Evolutionary conservation across 768 basidiomycete species (phyloP).

Genomic region (Lactarius sanguifluus): DNA sequence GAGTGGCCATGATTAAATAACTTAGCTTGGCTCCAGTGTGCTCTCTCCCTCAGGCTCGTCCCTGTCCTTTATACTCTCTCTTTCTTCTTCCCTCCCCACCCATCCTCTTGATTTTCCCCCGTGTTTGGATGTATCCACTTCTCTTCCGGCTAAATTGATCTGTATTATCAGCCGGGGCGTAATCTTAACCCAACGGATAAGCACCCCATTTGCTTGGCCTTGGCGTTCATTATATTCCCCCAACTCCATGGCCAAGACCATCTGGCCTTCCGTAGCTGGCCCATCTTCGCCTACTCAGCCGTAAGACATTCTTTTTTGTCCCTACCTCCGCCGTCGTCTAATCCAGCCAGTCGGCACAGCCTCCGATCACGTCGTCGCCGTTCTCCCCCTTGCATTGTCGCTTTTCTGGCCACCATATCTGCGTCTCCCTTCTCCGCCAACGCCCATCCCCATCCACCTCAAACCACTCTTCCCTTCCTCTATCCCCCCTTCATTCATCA

Average conservation of each 20-base stretch:
- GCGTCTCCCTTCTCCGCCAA: neutral
- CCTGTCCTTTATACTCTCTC: neutral
- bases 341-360: neutral
- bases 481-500: constrained; percentile 37
- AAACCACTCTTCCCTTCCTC: constrained; percentile 28
- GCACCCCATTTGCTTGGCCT: constrained; percentile 18
- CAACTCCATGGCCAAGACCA: constrained; percentile 34
- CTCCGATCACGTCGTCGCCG: constrained; percentile 16
- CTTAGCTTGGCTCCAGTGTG: neutral
- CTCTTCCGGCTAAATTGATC: neutral
- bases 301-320: neutral
- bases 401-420: constrained; percentile 21
- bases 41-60: neutral
- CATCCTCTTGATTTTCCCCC: neutral
- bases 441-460: constrained; percentile 12
- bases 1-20: neutral
- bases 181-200: neutral
- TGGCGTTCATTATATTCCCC: constrained; percentile 11
- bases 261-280: constrained; percentile 14
- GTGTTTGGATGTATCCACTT: neutral
- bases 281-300: constrained; percentile 19
- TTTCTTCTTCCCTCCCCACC: too few species aligned
- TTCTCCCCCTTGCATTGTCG: neutral
- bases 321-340: neutral
- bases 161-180: neutral